A percentile compares a stretch with the other conserved stretches of the same genome.
Evolutionary conservation across 139 green algal genomes (phyloP).

Genomic region (Coccomyxa sp.): DNA sequence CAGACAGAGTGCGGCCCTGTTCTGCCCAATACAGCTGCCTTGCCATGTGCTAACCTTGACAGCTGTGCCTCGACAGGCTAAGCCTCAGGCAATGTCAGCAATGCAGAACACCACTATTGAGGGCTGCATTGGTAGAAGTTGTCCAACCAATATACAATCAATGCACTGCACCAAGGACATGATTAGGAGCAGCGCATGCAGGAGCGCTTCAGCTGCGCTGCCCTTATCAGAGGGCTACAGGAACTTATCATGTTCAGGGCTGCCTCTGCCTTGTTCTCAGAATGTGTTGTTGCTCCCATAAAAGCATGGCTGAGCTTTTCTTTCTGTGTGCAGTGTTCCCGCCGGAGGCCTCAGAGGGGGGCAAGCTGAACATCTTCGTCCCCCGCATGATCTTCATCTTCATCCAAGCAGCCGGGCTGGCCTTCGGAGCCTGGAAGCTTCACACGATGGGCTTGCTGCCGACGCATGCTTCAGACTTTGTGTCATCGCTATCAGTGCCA

Average conservation of each 20-base stretch:
- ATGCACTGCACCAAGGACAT: no score
- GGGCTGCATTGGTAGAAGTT: no score
- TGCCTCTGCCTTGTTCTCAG: neutral
- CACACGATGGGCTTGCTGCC: slow-evolving; percentile 88
- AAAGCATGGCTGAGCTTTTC: no score
- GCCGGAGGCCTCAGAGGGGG: slow-evolving; percentile 40
- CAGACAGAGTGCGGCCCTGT: slow-evolving; percentile 37
- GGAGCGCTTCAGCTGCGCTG: no score
- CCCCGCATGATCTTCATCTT: slow-evolving; percentile 76
- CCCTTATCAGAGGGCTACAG: no score
- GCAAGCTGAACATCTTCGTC: slow-evolving; percentile 56
- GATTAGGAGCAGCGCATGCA: no score
- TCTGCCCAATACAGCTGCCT: neutral
- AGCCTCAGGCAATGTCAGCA: neutral
- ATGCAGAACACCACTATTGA: neutral
- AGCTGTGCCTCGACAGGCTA: neutral
- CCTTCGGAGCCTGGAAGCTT: slow-evolving; percentile 83
- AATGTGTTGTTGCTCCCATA: neutral
- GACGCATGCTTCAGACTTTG: slow-evolving; percentile 82
- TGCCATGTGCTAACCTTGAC: neutral
- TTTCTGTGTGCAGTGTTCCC: slow-evolving; percentile 56
- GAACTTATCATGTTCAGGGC: no score
- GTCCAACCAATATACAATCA: no score
- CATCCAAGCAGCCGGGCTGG: slow-evolving; percentile 60
- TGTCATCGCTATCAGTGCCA: slow-evolving; percentile 42